Base-by-base conservation (phyloP, 495 filamentous ascomycete genomes). In the Aspergillus homomorphus region DNA sequence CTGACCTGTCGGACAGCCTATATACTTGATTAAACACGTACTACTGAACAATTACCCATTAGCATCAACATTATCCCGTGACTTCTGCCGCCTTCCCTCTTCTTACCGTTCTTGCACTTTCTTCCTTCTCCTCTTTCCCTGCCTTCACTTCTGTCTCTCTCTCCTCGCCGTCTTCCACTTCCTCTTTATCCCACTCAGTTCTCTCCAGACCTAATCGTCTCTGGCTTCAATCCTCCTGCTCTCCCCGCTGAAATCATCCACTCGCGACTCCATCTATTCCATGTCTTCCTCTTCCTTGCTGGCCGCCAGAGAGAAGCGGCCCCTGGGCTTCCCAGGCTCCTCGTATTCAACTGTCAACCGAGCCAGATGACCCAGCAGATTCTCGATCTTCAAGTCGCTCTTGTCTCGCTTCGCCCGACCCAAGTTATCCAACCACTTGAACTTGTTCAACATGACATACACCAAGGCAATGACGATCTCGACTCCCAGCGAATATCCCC, bases 381-480 rank as follows among this genome's bases (percentile, higher is more conserved):
- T 90, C 81, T 91, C 89, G 64, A 91, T 87, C 63, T 85, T 81
- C 58, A 87, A 83, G 56, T 91, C 88, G 45, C 83, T 80, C 59
- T 79, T 81, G 65, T 77, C 84, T 42, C 88, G 81, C 76, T 85
- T 84, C 71, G 82, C 80, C 58, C 89, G 84, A 61, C 89, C 89
- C 21, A 92, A 80, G 59, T 92, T 78, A 69, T 89, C 82, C 38
- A 91, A 78, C 79, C 82, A 85, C 46, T 77, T 66, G 62, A 89
- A 81, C 59, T 80, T 74, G 71, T 88, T 89, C 63, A 92, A 76
- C 56, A 84, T 73, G 72, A 81, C 87, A 74, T 92, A 91, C 54
- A 88, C 82, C 61, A 92, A 82, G 38, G 88, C 88, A 62, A 89
- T 86, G 61, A 90, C 81, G 60, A 90, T 86, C 60, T 84, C 86